These are phyloP conservation scores for Pseudogymnoascus sp. DNA, from an alignment of 2,329 filamentous ascomycete species.

Conservation along the genomic window DNA sequence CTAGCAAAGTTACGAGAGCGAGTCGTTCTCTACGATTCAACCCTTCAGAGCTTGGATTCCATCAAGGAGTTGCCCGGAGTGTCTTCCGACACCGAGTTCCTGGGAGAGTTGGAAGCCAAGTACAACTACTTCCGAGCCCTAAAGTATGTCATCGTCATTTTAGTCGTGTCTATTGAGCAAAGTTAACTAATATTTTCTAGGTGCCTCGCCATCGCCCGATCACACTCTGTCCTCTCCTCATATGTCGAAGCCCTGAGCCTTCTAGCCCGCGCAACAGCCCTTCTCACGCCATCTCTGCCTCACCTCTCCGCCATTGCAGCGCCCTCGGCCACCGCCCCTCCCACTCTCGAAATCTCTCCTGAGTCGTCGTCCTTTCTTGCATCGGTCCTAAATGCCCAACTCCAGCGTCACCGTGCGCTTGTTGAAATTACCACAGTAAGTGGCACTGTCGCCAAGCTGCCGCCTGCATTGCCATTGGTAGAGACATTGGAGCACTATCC, in stretches of 20 bases:
- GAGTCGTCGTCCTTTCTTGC: slow-evolving; percentile 52
- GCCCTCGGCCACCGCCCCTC: slow-evolving; percentile 40
- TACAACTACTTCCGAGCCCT: slow-evolving; percentile 79
- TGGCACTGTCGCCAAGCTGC: slow-evolving; percentile 31
- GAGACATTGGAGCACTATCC: slow-evolving; percentile 72
- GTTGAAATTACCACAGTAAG: slow-evolving; percentile 69
- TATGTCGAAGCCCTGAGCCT: slow-evolving; percentile 78
- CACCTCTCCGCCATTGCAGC: slow-evolving; percentile 35
- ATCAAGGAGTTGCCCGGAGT: slow-evolving; percentile 86
- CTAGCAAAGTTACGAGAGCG: slow-evolving; percentile 77
- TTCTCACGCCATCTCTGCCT: slow-evolving; percentile 46
- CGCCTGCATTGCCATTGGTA: slow-evolving; percentile 52
- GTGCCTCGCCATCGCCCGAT: slow-evolving; percentile 76
- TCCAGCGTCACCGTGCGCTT: slow-evolving; percentile 75
- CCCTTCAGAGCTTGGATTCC: slow-evolving; percentile 81
- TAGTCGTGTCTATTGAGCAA: background rate
- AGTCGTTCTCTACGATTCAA: slow-evolving; percentile 84
- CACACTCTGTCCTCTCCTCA: slow-evolving; percentile 67
- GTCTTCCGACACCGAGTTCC: slow-evolving; percentile 69
- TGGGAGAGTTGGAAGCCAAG: slow-evolving; percentile 70
- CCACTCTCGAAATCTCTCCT: slow-evolving; percentile 60
- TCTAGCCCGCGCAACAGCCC: slow-evolving; percentile 61
- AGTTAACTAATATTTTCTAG: slow-evolving; percentile 34
- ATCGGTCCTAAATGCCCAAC: slow-evolving; percentile 58
- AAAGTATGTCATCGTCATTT: slow-evolving; percentile 49